Base-by-base conservation (phyloP, 805 yeast species). In the Candida endomychidarum region DNA sequence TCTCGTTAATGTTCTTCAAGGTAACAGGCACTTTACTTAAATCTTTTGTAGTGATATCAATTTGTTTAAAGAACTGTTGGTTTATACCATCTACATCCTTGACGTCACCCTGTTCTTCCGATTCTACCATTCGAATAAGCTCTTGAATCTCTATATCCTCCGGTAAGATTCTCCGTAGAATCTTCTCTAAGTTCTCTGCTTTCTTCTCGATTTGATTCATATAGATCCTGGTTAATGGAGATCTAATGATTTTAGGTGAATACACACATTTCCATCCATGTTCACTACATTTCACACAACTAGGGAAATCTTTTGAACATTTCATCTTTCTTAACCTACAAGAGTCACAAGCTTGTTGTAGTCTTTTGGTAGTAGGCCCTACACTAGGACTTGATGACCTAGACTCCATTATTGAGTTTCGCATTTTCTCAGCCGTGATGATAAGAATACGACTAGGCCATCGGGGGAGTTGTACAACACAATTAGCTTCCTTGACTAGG, bases 161-260 rank as follows among this genome's bases (percentile, higher is more conserved):
- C 2, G 73, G 73, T 36, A 69, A 45, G 40, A 70, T 54, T 29
- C 51, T 63, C 28, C 54, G 55, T 36, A 70, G 42, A 41, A 70
- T 45, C 34, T 57, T 56, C 33, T 65, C 61, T 40, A 65, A 53
- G 21, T 54, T 57, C 31, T 51, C 53, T 21, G 62, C 62, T 40
- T 56, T 56, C 43, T 67, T 74, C 58, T 87, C 96, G 15, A 87
- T 86, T 37, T 75, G 77, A n/a, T 95, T 86, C 51, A 87, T 64
- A 63, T 86, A 83, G 2, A 86, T 88, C 50, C 96, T 67, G 0
- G 96, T 87, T 40, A 87, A 62, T 0, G 96, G 96, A 2, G 93
- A 81, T 40, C 96, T 67, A 25, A 83, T 81, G 2, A 80, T 74
- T 45, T 84, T 71, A 9, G 96, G 96, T 10, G 90, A 81, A 55